Conservation (phyloP, 2,329 filamentous ascomycete genomes). For the Aspergillus neotritici region DNA sequence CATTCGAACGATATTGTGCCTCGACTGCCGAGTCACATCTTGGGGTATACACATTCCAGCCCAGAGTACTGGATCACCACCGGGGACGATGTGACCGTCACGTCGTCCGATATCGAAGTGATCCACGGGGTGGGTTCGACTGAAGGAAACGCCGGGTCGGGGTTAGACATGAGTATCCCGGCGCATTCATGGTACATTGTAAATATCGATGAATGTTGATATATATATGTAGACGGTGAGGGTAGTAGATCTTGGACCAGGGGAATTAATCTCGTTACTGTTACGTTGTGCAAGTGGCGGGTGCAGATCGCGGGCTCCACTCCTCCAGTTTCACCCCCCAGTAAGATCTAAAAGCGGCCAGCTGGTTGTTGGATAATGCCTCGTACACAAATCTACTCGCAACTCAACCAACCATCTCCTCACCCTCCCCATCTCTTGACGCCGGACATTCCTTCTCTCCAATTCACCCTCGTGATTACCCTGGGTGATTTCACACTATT, state of each 20-base stretch:
- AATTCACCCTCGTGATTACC: too few species aligned
- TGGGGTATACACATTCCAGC: constrained; percentile 33
- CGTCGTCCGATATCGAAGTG: constrained; percentile 27
- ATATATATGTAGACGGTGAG: neutral
- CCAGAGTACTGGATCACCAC: constrained; percentile 41
- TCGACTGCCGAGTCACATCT: constrained; percentile 29
- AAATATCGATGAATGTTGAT: constrained; percentile 22
- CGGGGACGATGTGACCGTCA: constrained; percentile 22
- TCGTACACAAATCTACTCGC: too few species aligned
- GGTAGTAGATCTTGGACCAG: neutral
- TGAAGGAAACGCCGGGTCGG: constrained; percentile 31
- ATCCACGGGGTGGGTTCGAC: constrained; percentile 28
- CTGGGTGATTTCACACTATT: too few species aligned
- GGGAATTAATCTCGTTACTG: too few species aligned
- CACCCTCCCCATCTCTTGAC: too few species aligned
- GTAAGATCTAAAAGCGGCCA: too few species aligned
- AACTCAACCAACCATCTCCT: too few species aligned
- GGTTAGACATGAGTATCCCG: constrained; percentile 13
- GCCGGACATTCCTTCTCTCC: too few species aligned
- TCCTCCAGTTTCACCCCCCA: too few species aligned
- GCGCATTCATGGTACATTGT: constrained; percentile 34
- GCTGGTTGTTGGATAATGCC: too few species aligned
- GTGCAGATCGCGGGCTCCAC: too few species aligned
- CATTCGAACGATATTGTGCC: constrained; percentile 37
- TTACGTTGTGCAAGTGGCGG: too few species aligned